Evolutionary conservation across 768 basidiomycete genomes (phyloP).

Genomic region (Leccinum variicolor): DNA sequence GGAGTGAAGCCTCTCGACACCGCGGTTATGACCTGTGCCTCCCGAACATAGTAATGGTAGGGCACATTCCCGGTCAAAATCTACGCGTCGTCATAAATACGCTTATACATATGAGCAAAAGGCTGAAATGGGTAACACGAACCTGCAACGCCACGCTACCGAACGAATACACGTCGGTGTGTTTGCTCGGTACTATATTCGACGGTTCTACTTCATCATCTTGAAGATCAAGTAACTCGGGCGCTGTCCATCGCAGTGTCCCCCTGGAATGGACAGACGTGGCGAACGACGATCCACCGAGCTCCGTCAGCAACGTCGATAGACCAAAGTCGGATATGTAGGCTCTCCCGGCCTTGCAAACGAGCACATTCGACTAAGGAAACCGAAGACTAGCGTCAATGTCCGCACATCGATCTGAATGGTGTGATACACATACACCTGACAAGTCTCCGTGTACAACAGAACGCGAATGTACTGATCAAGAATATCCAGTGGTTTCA

Average conservation of each 20-base stretch:
- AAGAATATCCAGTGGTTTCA: neutral
- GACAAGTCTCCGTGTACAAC: conserved; percentile 18
- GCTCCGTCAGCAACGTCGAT: conserved; percentile 39
- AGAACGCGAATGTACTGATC: conserved; percentile 14
- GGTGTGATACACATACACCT: conserved; percentile 17
- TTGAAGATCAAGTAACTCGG: conserved; percentile 31
- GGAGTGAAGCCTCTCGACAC: conserved; percentile 13
- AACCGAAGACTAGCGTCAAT: neutral
- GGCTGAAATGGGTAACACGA: neutral
- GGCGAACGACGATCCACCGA: conserved; percentile 34
- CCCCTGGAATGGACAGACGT: conserved; percentile 31
- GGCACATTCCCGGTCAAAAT: conserved; percentile 12
- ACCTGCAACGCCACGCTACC: conserved; percentile 32
- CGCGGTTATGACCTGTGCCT: conserved; percentile 9
- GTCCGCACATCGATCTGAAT: neutral
- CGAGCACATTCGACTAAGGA: conserved; percentile 15
- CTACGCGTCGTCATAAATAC: neutral
- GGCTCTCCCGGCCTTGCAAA: conserved; percentile 10
- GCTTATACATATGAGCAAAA: neutral
- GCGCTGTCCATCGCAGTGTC: conserved; percentile 27
- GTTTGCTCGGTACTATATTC: conserved; percentile 1
- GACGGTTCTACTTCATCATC: conserved; percentile 14
- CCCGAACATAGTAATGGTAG: conserved; percentile 10
- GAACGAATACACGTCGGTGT: conserved; percentile 20
- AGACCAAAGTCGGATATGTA: conserved; percentile 43